phyloP scores from a whole-genome alignment of 768 basidiomycete species.

The Scleroderma bovista region DNA sequence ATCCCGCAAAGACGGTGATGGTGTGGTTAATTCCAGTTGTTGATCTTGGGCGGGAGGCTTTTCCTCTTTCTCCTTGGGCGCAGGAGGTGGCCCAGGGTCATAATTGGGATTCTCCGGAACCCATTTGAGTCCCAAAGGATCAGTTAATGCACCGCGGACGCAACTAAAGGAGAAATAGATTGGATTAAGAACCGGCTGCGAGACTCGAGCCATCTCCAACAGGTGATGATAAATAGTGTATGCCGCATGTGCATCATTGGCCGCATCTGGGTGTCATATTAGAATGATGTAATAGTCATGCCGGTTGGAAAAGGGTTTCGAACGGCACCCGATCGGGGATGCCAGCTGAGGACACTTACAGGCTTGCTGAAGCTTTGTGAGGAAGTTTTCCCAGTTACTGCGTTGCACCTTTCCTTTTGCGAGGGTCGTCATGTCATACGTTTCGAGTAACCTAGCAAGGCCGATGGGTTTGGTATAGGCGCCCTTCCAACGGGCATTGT shows the following conservation, averaged over 20 bases:
- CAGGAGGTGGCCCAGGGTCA: constrained; percentile 66
- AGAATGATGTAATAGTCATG: constrained; percentile 1
- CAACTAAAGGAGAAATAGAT: constrained; percentile 56
- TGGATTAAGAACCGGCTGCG: constrained; percentile 27
- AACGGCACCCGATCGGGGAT: neutral
- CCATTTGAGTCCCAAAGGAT: constrained; percentile 42
- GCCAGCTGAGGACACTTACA: constrained; percentile 40
- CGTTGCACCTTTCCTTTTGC: constrained; percentile 55
- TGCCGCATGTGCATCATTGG: constrained; percentile 67
- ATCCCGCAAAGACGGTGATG: neutral
- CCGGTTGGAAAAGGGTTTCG: neutral
- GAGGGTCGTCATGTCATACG: constrained; percentile 49
- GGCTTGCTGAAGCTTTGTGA: constrained; percentile 45
- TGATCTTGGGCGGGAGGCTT: neutral
- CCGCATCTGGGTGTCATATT: constrained; percentile 47
- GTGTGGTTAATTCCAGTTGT: neutral
- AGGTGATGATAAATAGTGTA: constrained; percentile 48
- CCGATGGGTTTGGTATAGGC: constrained; percentile 56
- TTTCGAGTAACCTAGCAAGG: constrained; percentile 58
- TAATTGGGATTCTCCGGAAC: constrained; percentile 56
- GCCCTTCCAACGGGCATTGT: constrained; percentile 70
- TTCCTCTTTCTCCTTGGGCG: constrained; percentile 33
- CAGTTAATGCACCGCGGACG: constrained; percentile 40
- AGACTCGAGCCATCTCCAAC: constrained; percentile 33
- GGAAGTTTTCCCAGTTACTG: constrained; percentile 63